Evolutionary conservation across 2,329 filamentous ascomycete species (phyloP).

Genomic region (Fusarium stilboides): DNA sequence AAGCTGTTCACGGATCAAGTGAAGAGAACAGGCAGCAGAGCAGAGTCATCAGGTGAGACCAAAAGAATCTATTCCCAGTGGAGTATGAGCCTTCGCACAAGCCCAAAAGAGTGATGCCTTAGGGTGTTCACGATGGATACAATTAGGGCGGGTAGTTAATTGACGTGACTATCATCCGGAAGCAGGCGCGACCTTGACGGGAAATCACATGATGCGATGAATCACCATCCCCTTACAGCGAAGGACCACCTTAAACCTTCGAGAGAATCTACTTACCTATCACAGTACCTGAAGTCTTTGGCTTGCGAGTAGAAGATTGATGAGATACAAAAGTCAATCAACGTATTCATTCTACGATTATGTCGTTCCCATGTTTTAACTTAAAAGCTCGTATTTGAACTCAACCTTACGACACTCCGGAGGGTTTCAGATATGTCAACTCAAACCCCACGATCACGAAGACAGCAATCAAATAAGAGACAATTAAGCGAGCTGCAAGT

Average conservation of each 20-base stretch:
- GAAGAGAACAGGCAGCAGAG: constrained; percentile 33
- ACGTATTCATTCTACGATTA: too few relatives aligned
- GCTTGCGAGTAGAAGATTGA: too few relatives aligned
- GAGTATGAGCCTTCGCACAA: constrained; percentile 8
- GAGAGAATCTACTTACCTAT: too few relatives aligned
- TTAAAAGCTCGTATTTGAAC: not conserved
- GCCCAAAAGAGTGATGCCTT: constrained; percentile 13
- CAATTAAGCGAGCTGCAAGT: not conserved
- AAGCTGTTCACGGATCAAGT: constrained; percentile 1
- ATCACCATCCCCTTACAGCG: not conserved
- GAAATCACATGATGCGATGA: constrained; percentile 52
- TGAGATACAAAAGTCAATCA: too few relatives aligned
- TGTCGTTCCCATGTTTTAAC: not conserved
- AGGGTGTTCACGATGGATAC: constrained; percentile 16
- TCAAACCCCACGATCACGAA: constrained; percentile 1
- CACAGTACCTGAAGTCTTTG: too few relatives aligned
- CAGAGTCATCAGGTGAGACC: constrained; percentile 6
- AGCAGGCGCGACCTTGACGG: constrained; percentile 48
- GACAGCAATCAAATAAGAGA: not conserved
- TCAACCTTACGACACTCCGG: not conserved
- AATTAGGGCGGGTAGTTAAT: constrained; percentile 38
- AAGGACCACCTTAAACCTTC: not conserved
- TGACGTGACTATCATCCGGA: constrained; percentile 50
- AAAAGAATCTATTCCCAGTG: constrained; percentile 20
- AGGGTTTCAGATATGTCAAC: not conserved